Evolutionary conservation across 1,139 yeast genomes (phyloP).

Genomic region (Nematodospora anomalae): DNA sequence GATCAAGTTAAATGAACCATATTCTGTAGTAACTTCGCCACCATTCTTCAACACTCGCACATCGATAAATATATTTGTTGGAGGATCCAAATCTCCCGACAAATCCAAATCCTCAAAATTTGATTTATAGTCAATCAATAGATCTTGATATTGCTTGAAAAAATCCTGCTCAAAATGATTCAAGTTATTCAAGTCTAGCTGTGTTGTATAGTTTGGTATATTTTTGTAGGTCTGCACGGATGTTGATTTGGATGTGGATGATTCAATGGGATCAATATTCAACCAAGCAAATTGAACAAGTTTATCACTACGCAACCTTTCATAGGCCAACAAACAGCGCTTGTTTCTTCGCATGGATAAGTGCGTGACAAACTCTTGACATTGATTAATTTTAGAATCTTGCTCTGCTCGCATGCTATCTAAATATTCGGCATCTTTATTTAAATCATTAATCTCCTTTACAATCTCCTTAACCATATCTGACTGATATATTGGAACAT

Average conservation of each 20-base stretch:
- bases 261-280: constrained; percentile 39
- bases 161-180: constrained; percentile 84
- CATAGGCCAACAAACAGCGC: constrained; percentile 83
- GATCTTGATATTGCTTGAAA: constrained; percentile 64
- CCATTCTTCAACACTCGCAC: constrained; percentile 92
- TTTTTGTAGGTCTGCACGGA: constrained; percentile 3
- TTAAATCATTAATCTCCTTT: constrained; percentile 59
- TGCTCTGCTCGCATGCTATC: constrained; percentile 6
- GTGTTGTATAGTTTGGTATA: constrained; percentile 28
- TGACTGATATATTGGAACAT: constrained; percentile 70
- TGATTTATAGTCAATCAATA: constrained; percentile 75
- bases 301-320: constrained; percentile 65
- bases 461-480: constrained; percentile 69
- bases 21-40: constrained; percentile 96
- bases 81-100: constrained; percentile 86
- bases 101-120: constrained; percentile 83
- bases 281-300: constrained; percentile 75
- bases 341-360: constrained; percentile 84
- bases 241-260: background rate
- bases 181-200: constrained; percentile 48
- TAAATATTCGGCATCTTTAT: constrained; percentile 49
- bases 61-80: constrained; percentile 86
- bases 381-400: constrained; percentile 51
- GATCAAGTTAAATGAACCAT: constrained; percentile 92
- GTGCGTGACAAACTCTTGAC: constrained; percentile 80